phyloP scores from a whole-genome alignment of 768 basidiomycete genomes.

The Mycena chlorophos region DNA sequence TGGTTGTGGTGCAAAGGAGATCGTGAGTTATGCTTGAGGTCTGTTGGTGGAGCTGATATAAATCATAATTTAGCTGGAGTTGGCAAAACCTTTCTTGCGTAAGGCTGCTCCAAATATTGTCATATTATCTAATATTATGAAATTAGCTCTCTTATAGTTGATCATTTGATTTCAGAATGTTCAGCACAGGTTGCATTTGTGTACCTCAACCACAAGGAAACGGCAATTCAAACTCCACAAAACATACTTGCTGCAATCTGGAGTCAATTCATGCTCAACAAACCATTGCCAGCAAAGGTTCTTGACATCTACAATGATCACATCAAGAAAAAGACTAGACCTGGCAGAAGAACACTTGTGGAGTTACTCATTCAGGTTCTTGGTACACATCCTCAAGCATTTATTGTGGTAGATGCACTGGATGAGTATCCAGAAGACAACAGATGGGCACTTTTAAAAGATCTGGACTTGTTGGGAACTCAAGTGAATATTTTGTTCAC shows the following conservation, averaged over 20 bases:
- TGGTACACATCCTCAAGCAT: background rate
- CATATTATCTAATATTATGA: background rate
- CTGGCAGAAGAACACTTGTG: no score
- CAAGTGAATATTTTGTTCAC: background rate
- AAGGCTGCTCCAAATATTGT: background rate
- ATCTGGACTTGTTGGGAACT: background rate
- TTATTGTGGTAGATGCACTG: background rate
- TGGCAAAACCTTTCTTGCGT: constrained; percentile 13
- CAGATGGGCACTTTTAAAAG: background rate
- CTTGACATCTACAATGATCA: no score
- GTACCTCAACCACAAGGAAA: constrained; percentile 9
- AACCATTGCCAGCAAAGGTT: background rate
- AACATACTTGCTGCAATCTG: background rate
- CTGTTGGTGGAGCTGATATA: background rate
- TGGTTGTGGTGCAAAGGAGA: constrained; percentile 8
- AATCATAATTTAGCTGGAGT: constrained; percentile 4
- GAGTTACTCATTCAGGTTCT: background rate
- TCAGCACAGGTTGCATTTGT: background rate
- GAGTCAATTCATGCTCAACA: background rate
- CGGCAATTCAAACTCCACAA: background rate
- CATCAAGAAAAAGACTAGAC: no score
- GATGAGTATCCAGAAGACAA: background rate
- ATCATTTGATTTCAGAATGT: background rate
- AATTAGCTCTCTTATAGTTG: constrained; percentile 3
- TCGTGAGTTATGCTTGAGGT: background rate